phyloP scores from a whole-genome alignment of 2,329 filamentous ascomycete genomes.

The Trichoderma citrinoviride region DNA sequence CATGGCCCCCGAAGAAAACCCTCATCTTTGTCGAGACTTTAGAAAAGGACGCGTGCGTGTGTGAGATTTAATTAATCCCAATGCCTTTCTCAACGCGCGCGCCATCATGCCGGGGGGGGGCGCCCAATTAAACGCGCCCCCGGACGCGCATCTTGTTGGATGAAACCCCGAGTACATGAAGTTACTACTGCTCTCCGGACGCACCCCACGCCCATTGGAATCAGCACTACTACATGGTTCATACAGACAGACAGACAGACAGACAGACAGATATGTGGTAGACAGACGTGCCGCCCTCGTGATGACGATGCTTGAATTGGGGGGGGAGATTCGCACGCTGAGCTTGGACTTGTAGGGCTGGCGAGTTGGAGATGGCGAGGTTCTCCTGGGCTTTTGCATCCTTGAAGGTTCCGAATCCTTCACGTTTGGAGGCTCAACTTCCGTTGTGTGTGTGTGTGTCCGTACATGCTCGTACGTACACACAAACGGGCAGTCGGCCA shows the following conservation, averaged over 20 bases:
- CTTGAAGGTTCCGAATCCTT: too few species aligned
- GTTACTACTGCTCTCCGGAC: not conserved
- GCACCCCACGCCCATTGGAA: slow-evolving; percentile 7
- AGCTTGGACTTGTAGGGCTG: too few species aligned
- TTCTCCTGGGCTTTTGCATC: too few species aligned
- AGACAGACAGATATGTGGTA: too few species aligned
- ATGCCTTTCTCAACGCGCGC: slow-evolving; percentile 7
- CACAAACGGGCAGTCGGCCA: not conserved
- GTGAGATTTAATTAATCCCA: slow-evolving; percentile 11
- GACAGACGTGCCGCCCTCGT: too few species aligned
- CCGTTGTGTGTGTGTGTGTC: too few species aligned
- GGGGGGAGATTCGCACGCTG: too few species aligned
- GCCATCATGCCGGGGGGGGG: not conserved
- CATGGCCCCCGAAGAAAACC: not conserved
- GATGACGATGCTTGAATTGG: too few species aligned
- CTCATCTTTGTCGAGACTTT: not conserved
- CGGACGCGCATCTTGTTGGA: slow-evolving; percentile 3
- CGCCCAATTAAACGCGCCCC: slow-evolving; percentile 21
- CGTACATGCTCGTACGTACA: too few species aligned
- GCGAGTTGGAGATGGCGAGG: too few species aligned
- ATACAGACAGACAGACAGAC: too few species aligned
- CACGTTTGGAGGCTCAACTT: too few species aligned
- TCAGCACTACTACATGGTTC: slow-evolving; percentile 3
- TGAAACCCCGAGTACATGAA: slow-evolving; percentile 5
- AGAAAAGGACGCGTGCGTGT: not conserved